Evolutionary conservation across 192 early-diverging fungal species (phyloP), one percentile per base, ranked within the genome.

Genomic region (Powellomyces hirtus): DNA sequence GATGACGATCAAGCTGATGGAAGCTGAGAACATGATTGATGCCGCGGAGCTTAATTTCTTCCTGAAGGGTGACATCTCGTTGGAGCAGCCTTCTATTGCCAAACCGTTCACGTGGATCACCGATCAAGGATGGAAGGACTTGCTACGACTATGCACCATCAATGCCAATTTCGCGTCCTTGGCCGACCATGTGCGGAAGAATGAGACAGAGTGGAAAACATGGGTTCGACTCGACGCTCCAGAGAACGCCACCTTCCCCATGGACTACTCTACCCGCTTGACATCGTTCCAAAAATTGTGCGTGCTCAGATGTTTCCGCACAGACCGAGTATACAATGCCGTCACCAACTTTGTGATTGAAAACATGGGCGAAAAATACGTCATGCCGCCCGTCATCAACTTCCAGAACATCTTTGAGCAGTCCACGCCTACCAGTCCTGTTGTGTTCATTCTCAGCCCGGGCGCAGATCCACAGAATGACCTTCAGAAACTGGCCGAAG

Each of bases 331-430:
- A 3, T 86, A 84, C 72, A 86, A 86, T 64, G 81, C 77, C 29
- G 81, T 84, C 18, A 86, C 85, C 8, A 78, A 77, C 76, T 86
- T 84, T 74, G 85, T 86, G 33, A 86, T 86, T 62, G 75, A 79
- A 27, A 67, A 81, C 61, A 82, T 86, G 76, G 85, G 85, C 55
- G 85, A 86, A 79, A 82, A 84, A 66, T 86, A 81, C 63, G 85
- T 86, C 24, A 86, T 86, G 82, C 85, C 82, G n/a, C 85, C 81
- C 10, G 85, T 86, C 38, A 77, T 86, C 74, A 86, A 86, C 63
- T 86, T 69, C 68, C 77, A 86, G 53, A 86, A 86, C 69, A 86
- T 86, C 45, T 86, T 86, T 62, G 84, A 86, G 38, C 84, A 86
- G 59, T 86, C 84, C 1, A 75, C 80, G 1, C 84, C 84, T 3